Percentiles rank a stretch among this genome's conserved stretches.
These are phyloP conservation scores for Plasmodium vinckei DNA, from an alignment of 169 alveolate species.

Conservation along the genomic window DNA sequence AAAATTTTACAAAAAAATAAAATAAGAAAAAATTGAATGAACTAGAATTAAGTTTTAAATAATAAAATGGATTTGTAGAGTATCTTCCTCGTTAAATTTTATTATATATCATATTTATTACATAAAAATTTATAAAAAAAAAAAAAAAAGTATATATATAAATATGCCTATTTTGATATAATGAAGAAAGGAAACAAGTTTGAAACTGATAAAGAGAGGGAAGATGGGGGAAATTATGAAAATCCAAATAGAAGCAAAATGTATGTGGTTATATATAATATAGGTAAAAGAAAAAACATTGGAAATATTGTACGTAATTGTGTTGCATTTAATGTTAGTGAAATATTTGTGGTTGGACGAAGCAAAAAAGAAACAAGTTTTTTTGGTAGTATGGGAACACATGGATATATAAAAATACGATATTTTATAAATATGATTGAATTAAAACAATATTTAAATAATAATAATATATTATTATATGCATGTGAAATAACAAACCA, in stretches of 20 bases:
- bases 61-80: too few relatives aligned
- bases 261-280: conserved; percentile 78
- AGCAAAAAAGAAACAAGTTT: conserved; percentile 72
- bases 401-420: conserved; percentile 66
- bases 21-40: too few relatives aligned
- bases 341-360: conserved; percentile 79
- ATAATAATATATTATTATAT: conserved; percentile 83
- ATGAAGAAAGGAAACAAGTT: not conserved
- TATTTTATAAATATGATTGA: conserved; percentile 66
- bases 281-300: conserved; percentile 79
- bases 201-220: not conserved
- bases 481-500: conserved; percentile 90
- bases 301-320: conserved; percentile 81
- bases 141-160: not conserved
- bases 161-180: not conserved
- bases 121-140: not conserved
- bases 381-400: conserved; percentile 83
- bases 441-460: conserved; percentile 74
- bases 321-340: conserved; percentile 80
- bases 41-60: too few relatives aligned
- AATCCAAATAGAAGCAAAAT: conserved; percentile 10
- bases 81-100: too few relatives aligned
- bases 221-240: too few relatives aligned
- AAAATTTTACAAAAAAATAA: too few relatives aligned
- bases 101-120: too few relatives aligned